phyloP scores from a whole-genome alignment of 164 flowering plant species.

The Protea cynaroides region DNA sequence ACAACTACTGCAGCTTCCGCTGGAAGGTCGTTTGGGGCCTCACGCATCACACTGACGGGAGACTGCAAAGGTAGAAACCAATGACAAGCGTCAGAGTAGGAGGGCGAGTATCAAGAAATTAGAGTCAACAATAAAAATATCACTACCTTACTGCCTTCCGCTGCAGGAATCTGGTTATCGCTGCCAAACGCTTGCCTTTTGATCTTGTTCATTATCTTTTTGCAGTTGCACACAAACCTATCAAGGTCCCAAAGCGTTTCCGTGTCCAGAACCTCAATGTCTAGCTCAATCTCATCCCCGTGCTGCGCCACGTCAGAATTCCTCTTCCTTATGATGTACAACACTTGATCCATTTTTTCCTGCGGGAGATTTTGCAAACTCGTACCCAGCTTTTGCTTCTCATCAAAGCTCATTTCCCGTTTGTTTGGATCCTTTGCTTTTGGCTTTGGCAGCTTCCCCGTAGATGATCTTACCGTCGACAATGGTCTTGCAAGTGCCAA shows the following conservation, averaged over 20 bases:
- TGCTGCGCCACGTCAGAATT: slow-evolving; percentile 38
- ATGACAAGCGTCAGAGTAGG: background rate
- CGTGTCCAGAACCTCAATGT: slow-evolving; percentile 57
- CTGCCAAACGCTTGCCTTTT: slow-evolving; percentile 41
- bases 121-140: background rate
- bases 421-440: slow-evolving; percentile 32
- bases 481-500: slow-evolving; percentile 19
- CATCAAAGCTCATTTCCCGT: slow-evolving; percentile 34
- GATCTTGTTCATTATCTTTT: slow-evolving; percentile 58
- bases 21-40: slow-evolving; percentile 16
- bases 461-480: background rate
- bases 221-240: slow-evolving; percentile 56
- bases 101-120: background rate
- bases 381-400: slow-evolving; percentile 36
- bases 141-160: slow-evolving; percentile 33
- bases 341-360: slow-evolving; percentile 61
- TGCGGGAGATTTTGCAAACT: slow-evolving; percentile 27
- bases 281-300: slow-evolving; percentile 82
- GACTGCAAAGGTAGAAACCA: slow-evolving; percentile 2
- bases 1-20: slow-evolving; percentile 16
- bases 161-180: slow-evolving; percentile 20
- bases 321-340: slow-evolving; percentile 54
- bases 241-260: slow-evolving; percentile 90
- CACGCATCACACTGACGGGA: slow-evolving; percentile 10
- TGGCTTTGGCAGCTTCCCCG: slow-evolving; percentile 31